phyloP scores from a whole-genome alignment of 345 rosid genomes.

The Trapa incisa region DNA sequence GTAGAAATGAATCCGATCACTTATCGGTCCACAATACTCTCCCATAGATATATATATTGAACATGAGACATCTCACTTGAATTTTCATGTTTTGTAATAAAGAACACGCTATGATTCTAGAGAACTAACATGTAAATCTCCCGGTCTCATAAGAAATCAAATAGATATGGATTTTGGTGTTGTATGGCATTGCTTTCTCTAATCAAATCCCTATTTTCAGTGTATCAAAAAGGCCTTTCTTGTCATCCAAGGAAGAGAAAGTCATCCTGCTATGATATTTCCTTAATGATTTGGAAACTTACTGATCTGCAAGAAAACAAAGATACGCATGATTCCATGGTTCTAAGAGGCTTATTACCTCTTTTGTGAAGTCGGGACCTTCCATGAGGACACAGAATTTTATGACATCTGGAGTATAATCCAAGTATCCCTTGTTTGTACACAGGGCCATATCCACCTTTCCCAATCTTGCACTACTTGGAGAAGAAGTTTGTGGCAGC shows the following conservation, averaged over 20 bases:
- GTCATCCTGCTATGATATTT: neutral
- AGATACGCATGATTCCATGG: neutral
- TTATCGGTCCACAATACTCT: too few species aligned
- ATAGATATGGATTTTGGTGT: too few species aligned
- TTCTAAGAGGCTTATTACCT: conserved; percentile 27
- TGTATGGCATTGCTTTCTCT: neutral
- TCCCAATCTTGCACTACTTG: conserved; percentile 58
- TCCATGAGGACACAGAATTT: conserved; percentile 80
- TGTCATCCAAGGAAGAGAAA: neutral
- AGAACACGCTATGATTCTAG: too few species aligned
- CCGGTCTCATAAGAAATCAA: too few species aligned
- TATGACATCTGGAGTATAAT: conserved; percentile 79
- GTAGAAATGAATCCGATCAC: too few species aligned
- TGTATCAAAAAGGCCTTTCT: neutral
- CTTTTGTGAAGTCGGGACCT: conserved; percentile 82
- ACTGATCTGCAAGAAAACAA: too few species aligned
- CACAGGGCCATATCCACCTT: conserved; percentile 94
- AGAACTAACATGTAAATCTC: too few species aligned
- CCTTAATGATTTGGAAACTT: neutral
- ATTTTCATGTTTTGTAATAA: too few species aligned
- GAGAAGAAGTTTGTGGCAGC: conserved; percentile 63
- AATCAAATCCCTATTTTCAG: neutral
- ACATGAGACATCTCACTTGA: neutral
- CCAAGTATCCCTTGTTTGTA: conserved; percentile 45
- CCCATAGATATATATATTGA: neutral